Base-by-base conservation (phyloP, 257 asterid species). In the Solanum tarapatanum region DNA sequence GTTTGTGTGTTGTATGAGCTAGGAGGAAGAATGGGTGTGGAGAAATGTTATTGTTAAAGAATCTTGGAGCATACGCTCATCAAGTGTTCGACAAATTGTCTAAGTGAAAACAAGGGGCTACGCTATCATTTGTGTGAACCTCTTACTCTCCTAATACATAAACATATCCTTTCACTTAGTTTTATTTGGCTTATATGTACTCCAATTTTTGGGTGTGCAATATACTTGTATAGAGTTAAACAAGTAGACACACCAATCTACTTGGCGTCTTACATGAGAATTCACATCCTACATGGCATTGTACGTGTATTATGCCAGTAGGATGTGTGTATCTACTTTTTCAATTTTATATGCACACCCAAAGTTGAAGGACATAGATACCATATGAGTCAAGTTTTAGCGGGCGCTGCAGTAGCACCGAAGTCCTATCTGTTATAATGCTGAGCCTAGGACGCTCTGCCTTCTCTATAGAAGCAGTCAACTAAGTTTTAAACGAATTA, bases 351-450 rank as follows among this genome's bases (percentile, higher is more conserved):
- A 14, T 48, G 9, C 62, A 51, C 4, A 6, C 9, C 0, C 0
- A 51, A 51, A 51, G 62, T 51, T 51, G 23, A 0, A 51, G 8
- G 62, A 16, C 3, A 51, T 16, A 5, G 8, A 51, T 51, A 51
- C 3, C 58, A 48, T 16, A 51, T 1, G 1, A 51, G 62, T 51
- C 62, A 51, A 51, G 23, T 51, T 51, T 55, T 55, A 55, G 11
- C 11, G 11, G 11, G n/a, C 0, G 11, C 0, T 55, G 10, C 0
- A 55, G 0, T 55, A 19, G 24, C n/a, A 0, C 0, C 64, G 24
- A 55, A 55, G 64, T 0, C 24, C 64, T 17, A 7, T 55, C 0
- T 55, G 24, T 24, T 55, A 55, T 19, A 19, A 55, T 55, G 64
- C 0, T 55, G 24, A 55, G 64, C 24, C 64, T 6, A 55, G 64